Percentiles rank a stretch among this genome's conserved stretches.
These are phyloP conservation scores for Aureobasidium leucospermi DNA, from an alignment of 2,329 filamentous ascomycete genomes.

Conservation along the genomic window DNA sequence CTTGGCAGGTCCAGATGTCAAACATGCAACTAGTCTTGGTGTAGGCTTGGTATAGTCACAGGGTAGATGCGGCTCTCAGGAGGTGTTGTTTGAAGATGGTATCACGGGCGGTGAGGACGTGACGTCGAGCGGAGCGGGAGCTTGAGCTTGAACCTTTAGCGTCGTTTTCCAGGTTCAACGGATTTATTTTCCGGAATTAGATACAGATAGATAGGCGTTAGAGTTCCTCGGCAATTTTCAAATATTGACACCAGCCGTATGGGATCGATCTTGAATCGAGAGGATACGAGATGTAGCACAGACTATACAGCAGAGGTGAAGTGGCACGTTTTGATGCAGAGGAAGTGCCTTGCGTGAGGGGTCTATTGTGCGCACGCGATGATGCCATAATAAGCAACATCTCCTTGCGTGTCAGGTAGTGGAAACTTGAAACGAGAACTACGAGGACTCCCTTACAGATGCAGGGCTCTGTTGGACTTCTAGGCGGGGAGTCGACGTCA, in stretches of 20 bases:
- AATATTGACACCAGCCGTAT: slow-evolving; percentile 8
- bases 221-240: slow-evolving; percentile 2
- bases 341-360: not conserved
- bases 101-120: slow-evolving; percentile 4
- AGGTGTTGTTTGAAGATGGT: slow-evolving; percentile 3
- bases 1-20: not conserved
- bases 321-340: not conserved
- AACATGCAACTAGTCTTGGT: not conserved
- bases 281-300: slow-evolving; percentile 1
- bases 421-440: slow-evolving; percentile 13
- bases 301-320: not conserved
- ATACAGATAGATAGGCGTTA: slow-evolving; percentile 10
- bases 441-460: slow-evolving; percentile 6
- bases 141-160: not conserved
- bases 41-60: not conserved
- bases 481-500: slow-evolving; percentile 5
- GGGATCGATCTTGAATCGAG: not conserved
- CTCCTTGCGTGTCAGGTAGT: slow-evolving; percentile 2
- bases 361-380: slow-evolving; percentile 7
- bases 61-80: slow-evolving; percentile 1
- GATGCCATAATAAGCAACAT: slow-evolving; percentile 4
- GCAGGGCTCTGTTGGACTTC: slow-evolving; percentile 5
- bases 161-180: slow-evolving; percentile 5
- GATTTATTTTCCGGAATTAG: slow-evolving; percentile 8
- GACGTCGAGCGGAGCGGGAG: slow-evolving; percentile 3